phyloP scores from a whole-genome alignment of 306 rosid species.

The Lupinus albus region DNA sequence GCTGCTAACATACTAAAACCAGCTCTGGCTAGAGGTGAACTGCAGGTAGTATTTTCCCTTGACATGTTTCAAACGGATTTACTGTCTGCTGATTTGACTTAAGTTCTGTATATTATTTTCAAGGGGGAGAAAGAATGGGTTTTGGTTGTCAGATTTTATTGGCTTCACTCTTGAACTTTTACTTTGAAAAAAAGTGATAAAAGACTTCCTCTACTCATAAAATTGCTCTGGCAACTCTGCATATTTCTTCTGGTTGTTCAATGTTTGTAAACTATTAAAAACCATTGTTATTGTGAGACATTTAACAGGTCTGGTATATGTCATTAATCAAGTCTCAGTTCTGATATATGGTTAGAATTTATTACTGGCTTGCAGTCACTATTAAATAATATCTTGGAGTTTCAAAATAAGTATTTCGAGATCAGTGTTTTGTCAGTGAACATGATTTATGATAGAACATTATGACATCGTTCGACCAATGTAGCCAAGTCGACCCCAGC shows the following conservation, averaged over 20 bases:
- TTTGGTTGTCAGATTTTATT: conserved; percentile 26
- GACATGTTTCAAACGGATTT: conserved; percentile 11
- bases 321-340: conserved; percentile 3
- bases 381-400: conserved; percentile 9
- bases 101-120: not conserved
- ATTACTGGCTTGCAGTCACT: conserved; percentile 7
- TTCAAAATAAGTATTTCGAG: conserved; percentile 10
- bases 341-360: not conserved
- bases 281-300: conserved; percentile 5
- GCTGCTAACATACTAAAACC: conserved; percentile 97
- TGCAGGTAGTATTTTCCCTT: conserved; percentile 65
- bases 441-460: no score
- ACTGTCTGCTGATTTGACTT: not conserved
- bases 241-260: conserved; percentile 17
- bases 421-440: no score
- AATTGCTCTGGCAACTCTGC: no score
- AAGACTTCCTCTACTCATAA: conserved; percentile 15
- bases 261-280: conserved; percentile 11
- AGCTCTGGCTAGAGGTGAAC: conserved; percentile 98
- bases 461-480: no score
- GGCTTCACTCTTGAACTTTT: conserved; percentile 9
- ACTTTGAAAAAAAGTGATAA: not conserved
- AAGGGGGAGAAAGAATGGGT: not conserved
- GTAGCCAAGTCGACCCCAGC: no score
- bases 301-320: conserved; percentile 1